phyloP scores from a whole-genome alignment of 257 asterid species.

The Verbena officinalis region DNA sequence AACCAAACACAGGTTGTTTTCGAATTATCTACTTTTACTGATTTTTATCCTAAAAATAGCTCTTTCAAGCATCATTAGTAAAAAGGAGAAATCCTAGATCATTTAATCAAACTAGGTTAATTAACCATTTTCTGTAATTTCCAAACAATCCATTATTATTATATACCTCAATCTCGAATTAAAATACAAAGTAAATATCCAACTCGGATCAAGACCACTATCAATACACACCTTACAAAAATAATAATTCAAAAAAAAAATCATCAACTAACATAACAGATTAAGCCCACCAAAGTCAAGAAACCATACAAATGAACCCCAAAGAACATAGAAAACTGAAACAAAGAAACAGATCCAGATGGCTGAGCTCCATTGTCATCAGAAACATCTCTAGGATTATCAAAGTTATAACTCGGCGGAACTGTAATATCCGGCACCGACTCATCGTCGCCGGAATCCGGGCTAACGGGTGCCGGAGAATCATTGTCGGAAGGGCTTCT shows the following conservation, averaged over 20 bases:
- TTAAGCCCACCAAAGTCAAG: constrained; percentile 33
- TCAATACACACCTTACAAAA: constrained; percentile 21
- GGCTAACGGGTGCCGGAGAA: constrained; percentile 57
- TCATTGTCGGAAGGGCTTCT: constrained; percentile 32
- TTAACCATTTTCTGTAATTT: too few relatives aligned
- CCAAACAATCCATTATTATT: too few relatives aligned
- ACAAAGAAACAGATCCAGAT: constrained; percentile 43
- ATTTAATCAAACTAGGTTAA: too few relatives aligned
- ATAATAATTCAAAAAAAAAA: constrained; percentile 10
- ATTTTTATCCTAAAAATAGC: too few relatives aligned
- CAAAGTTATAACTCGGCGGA: constrained; percentile 56
- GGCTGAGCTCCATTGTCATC: constrained; percentile 46
- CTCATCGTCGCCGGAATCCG: constrained; percentile 55
- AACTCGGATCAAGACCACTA: too few relatives aligned
- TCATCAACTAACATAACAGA: constrained; percentile 27
- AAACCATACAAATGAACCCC: constrained; percentile 37
- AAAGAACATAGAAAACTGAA: constrained; percentile 22
- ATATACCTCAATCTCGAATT: too few relatives aligned
- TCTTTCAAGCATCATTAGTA: too few relatives aligned
- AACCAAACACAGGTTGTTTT: too few relatives aligned
- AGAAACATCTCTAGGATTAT: constrained; percentile 54
- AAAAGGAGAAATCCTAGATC: too few relatives aligned
- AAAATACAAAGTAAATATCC: neutral
- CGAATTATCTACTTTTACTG: too few relatives aligned
- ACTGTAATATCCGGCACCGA: constrained; percentile 71